A percentile compares a stretch with the other conserved stretches of the same genome.
These are phyloP conservation scores for Penicillium italicum DNA, from an alignment of 2,329 filamentous ascomycete genomes.

Conservation along the genomic window DNA sequence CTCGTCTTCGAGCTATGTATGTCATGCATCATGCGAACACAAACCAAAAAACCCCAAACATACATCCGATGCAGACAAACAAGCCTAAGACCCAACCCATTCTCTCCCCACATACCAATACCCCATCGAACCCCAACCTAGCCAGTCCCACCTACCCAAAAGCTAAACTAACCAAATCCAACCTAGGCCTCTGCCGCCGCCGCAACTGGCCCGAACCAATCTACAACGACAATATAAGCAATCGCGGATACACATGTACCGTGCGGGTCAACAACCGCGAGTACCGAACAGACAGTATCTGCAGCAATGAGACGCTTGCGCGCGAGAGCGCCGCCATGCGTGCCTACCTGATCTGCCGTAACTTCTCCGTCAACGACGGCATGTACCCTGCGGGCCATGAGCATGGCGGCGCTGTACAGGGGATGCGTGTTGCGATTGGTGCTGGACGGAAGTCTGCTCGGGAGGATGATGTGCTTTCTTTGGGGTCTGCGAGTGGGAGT, in stretches of 20 bases:
- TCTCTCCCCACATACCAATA: too few species aligned
- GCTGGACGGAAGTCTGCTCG: slow-evolving; percentile 53
- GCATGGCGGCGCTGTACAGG: slow-evolving; percentile 56
- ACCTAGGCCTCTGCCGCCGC: slow-evolving; percentile 82
- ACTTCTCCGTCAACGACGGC: slow-evolving; percentile 94
- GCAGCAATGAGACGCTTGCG: slow-evolving; percentile 75
- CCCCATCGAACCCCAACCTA: not conserved
- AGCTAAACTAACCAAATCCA: slow-evolving; percentile 13
- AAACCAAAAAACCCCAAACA: not conserved
- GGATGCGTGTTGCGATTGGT: slow-evolving; percentile 62
- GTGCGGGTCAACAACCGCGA: slow-evolving; percentile 95
- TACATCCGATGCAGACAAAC: not conserved
- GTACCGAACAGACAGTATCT: slow-evolving; percentile 86
- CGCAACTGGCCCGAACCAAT: slow-evolving; percentile 89
- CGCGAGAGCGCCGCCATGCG: slow-evolving; percentile 93
- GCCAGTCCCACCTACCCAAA: not conserved
- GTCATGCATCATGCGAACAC: slow-evolving; percentile 13
- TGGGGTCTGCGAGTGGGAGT: slow-evolving; percentile 37
- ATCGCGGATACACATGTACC: slow-evolving; percentile 77
- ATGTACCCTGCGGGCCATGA: slow-evolving; percentile 64
- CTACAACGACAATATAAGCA: slow-evolving; percentile 76
- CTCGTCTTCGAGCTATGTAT: slow-evolving; percentile 2
- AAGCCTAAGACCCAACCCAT: not conserved
- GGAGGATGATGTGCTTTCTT: slow-evolving; percentile 46
- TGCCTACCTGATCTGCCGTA: slow-evolving; percentile 95